These are phyloP conservation scores for Avena atlantica DNA, from an alignment of 176 grass and related monocot species.

Conservation along the genomic window DNA sequence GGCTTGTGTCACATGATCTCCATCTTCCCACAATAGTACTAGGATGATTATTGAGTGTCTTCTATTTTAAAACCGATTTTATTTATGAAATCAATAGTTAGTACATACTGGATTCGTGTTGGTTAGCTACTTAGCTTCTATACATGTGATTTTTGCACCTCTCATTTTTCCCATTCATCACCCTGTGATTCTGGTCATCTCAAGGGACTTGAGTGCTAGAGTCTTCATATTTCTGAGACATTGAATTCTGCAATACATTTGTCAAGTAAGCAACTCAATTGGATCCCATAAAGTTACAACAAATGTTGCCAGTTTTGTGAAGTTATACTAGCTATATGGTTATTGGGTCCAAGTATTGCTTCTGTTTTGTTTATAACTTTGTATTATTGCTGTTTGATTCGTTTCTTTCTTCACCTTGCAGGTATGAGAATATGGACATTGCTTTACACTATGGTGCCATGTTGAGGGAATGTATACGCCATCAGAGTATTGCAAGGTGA, in stretches of 20 bases:
- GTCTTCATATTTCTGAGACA: slow-evolving; percentile 1
- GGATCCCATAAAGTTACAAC: not conserved
- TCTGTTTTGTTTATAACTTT: slow-evolving; percentile 32
- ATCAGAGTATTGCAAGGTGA: slow-evolving; percentile 95
- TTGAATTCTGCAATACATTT: not conserved
- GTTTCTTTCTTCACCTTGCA: slow-evolving; percentile 38
- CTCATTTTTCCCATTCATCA: not conserved
- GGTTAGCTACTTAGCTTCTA: not conserved
- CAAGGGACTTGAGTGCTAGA: not conserved
- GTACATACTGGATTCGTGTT: slow-evolving; percentile 4
- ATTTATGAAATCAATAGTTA: slow-evolving; percentile 13
- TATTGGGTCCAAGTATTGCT: slow-evolving; percentile 24
- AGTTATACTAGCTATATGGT: not conserved
- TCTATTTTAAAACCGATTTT: not conserved
- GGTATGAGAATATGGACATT: slow-evolving; percentile 97
- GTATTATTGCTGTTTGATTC: slow-evolving; percentile 16
- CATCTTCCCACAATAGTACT: not conserved
- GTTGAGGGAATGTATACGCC: slow-evolving; percentile 98
- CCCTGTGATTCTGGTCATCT: not conserved
- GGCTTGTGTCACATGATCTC: not conserved
- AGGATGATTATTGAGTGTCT: not conserved
- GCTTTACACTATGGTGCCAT: slow-evolving; percentile 98
- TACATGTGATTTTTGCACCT: not conserved
- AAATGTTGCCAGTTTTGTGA: slow-evolving; percentile 24
- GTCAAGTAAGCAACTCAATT: not conserved